Evolutionary conservation across 2,329 filamentous ascomycete genomes (phyloP).

Genomic region (Aureobasidium sp.): DNA sequence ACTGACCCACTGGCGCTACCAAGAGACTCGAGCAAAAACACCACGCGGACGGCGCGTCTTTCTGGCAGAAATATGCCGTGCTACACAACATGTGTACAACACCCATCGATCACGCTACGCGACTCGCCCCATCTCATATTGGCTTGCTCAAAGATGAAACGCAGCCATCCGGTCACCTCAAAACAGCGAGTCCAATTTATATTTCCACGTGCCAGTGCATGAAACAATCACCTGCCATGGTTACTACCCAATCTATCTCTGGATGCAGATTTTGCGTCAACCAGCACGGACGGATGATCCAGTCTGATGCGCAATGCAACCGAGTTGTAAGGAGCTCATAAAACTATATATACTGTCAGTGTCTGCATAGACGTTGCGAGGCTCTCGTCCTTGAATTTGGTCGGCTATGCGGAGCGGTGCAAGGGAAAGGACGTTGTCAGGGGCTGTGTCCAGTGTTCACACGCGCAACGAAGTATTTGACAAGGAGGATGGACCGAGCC

Average conservation of each 20-base stretch:
- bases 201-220: neutral
- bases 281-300: neutral
- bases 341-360: neutral
- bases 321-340: neutral
- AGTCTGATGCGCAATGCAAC: neutral
- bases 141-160: neutral
- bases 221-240: constrained; percentile 4
- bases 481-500: neutral
- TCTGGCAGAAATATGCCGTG: neutral
- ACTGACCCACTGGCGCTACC: neutral
- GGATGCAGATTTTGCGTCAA: neutral
- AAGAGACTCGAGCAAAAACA: neutral
- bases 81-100: neutral
- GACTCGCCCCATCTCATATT: constrained; percentile 1
- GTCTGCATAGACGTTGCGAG: constrained; percentile 7
- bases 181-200: constrained; percentile 7
- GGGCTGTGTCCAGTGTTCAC: neutral
- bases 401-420: neutral
- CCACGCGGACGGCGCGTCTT: neutral
- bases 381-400: neutral
- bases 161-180: constrained; percentile 3
- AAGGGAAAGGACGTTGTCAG: constrained; percentile 4
- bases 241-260: constrained; percentile 4
- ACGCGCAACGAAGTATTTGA: neutral
- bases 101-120: constrained; percentile 5